Evolutionary conservation across 140 eudicot species (phyloP), one percentile per base, ranked within the genome.

Genomic region (Erigeron philadelphicus): DNA sequence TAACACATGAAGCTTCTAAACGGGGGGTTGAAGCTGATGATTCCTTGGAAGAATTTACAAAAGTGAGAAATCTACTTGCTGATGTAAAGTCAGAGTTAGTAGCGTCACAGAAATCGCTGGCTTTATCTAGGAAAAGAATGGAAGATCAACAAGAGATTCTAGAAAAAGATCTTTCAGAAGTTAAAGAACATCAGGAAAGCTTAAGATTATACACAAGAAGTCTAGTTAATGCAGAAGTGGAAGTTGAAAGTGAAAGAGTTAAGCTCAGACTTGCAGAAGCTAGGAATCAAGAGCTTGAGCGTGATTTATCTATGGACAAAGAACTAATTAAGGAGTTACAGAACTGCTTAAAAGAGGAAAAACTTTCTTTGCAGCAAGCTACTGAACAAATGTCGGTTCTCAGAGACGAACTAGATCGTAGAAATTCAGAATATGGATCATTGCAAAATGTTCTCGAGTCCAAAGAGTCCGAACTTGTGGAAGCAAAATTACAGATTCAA

Each of bases 401-500:
- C 46, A 84, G 73, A 63, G 83, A 84, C 48, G 86, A 80, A 71
- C 61, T 93, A 43, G 84, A 84, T 72, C 81, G 67, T 25, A 86
- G 67, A 79, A 77, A 44, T 8, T 48, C 74, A 49, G 87, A 84
- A 76, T 88, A 79, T 23, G 73, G 52, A 71, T 83, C 81, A 63
- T 48, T 80, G 64, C 72, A 72, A 64, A 72, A 63, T 58, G 79
- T 52, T 65, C 88, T 92, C 8, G 66, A 67, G 79, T 84, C 73
- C 16, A 92, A 82, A 80, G 96, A 92, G 70, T 61, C 80, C n/a
- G 87, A 88, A 73, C 66, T 91, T 63, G 95, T 92, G 65, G 92
- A 88, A 61, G 92, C 95, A 56, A 88, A 85, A 71, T 58, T 88
- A 25, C 88, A 86, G 81, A 86, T 93, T 59, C 93, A 93, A 62